Evolutionary conservation across 1,284 basidiomycete species (phyloP).

Genomic region (Puccinia polysora): DNA sequence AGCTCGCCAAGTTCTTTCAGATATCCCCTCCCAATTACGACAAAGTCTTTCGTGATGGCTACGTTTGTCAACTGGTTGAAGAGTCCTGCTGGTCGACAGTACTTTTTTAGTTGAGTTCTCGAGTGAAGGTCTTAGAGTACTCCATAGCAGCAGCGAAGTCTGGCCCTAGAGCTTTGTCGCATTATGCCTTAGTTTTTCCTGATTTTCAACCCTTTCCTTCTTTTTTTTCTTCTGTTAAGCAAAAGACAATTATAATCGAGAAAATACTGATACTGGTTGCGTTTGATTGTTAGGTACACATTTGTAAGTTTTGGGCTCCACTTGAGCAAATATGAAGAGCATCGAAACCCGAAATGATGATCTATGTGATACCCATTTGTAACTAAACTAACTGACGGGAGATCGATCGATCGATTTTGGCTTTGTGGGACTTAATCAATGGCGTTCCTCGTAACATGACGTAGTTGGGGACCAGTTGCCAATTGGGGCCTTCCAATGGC

Average conservation of each 20-base stretch:
- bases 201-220: slow-evolving; percentile 37
- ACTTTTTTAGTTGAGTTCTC: slow-evolving; percentile 77
- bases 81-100: slow-evolving; percentile 79
- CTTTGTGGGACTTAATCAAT: not conserved
- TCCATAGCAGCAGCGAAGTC: no score
- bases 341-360: not conserved
- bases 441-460: not conserved
- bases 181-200: no score
- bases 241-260: not conserved
- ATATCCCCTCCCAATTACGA: no score
- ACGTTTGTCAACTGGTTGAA: slow-evolving; percentile 42
- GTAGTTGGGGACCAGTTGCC: slow-evolving; percentile 63
- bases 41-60: slow-evolving; percentile 20
- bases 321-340: not conserved
- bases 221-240: slow-evolving; percentile 44
- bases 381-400: slow-evolving; percentile 44
- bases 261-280: not conserved
- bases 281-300: slow-evolving; percentile 66
- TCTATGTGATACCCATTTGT: not conserved
- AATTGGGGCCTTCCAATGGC: slow-evolving; percentile 96
- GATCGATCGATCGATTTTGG: not conserved
- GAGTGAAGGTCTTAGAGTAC: no score
- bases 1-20: no score
- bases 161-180: no score
- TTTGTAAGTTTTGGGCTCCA: slow-evolving; percentile 73